Evolutionary conservation across 2,329 filamentous ascomycete species (phyloP).

Genomic region (Talaromyces sp.): DNA sequence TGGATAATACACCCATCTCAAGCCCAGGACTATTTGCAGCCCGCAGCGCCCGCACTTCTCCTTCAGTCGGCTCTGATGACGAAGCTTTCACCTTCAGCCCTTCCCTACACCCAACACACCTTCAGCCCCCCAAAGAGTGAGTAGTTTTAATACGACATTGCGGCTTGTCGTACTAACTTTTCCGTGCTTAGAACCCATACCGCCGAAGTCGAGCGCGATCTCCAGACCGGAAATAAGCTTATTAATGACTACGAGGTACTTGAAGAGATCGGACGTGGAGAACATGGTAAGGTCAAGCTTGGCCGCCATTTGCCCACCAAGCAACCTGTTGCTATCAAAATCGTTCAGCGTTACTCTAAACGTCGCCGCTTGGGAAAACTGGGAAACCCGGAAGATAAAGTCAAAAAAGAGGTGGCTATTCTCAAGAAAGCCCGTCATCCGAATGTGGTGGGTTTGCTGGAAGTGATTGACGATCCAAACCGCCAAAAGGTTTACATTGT

Average conservation of each 20-base stretch:
- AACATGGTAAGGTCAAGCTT: constrained; percentile 96
- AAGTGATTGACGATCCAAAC: constrained; percentile 95
- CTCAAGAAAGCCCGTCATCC: constrained; percentile 96
- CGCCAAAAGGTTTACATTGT: constrained; percentile 98
- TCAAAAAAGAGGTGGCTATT: constrained; percentile 95
- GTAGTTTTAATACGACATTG: constrained; percentile 35
- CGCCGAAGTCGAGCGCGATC: constrained; percentile 83
- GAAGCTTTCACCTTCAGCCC: constrained; percentile 48
- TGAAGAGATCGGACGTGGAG: constrained; percentile 89
- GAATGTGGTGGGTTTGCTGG: constrained; percentile 92
- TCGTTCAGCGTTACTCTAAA: constrained; percentile 93
- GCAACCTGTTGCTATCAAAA: constrained; percentile 92
- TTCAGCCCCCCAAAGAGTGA: constrained; percentile 71
- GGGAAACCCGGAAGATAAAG: constrained; percentile 63
- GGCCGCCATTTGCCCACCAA: constrained; percentile 72
- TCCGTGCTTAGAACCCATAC: constrained; percentile 65
- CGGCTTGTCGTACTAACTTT: constrained; percentile 11
- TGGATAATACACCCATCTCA: constrained; percentile 43
- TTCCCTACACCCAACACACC: constrained; percentile 65
- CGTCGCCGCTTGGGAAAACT: constrained; percentile 77
- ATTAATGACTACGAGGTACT: constrained; percentile 99
- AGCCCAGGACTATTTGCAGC: constrained; percentile 43
- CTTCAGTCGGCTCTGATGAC: constrained; percentile 31
- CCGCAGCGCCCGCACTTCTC: constrained; percentile 25
- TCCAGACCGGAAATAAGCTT: constrained; percentile 82